Percentiles rank a stretch among this genome's conserved stretches.
phyloP scores from a whole-genome alignment of 345 rosid genomes.

The Eucalyptus polyanthemos region DNA sequence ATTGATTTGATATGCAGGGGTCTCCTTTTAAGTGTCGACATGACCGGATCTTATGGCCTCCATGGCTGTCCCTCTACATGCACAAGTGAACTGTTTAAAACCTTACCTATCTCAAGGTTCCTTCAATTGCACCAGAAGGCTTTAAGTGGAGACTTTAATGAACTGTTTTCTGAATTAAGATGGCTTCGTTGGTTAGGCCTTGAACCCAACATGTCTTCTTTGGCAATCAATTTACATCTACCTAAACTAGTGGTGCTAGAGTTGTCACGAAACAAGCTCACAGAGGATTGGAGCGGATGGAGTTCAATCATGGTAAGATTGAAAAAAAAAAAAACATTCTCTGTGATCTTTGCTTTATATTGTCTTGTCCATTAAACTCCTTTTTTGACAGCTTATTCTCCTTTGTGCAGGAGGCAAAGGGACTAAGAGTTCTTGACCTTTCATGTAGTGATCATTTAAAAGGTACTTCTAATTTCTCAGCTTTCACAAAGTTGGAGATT shows the following conservation, averaged over 20 bases:
- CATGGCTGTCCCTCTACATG: fast-evolving
- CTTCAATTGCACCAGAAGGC: fast-evolving
- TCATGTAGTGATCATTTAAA: fast-evolving
- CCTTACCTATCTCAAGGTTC: background rate
- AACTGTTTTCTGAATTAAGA: background rate
- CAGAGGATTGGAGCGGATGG: too few relatives aligned
- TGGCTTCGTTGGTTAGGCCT: fast-evolving
- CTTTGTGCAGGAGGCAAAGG: fast-evolving
- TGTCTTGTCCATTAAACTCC: too few relatives aligned
- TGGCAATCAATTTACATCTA: fast-evolving
- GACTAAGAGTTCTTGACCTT: too few relatives aligned
- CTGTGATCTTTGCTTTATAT: too few relatives aligned
- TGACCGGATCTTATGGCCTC: fast-evolving
- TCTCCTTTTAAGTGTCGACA: fast-evolving
- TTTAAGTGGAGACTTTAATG: background rate
- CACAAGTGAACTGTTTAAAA: background rate
- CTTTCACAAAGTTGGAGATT: too few relatives aligned
- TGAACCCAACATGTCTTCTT: too few relatives aligned
- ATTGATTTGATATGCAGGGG: background rate
- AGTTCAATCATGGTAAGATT: too few relatives aligned
- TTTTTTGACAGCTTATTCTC: too few relatives aligned
- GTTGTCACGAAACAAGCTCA: too few relatives aligned
- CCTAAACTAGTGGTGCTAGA: too few relatives aligned
- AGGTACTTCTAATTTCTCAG: too few relatives aligned
- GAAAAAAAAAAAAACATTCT: too few relatives aligned